Percentiles rank a stretch among this genome's conserved stretches.
Conservation (phyloP, 164 flowering plant genomes). For the Pachysandra terminalis region DNA sequence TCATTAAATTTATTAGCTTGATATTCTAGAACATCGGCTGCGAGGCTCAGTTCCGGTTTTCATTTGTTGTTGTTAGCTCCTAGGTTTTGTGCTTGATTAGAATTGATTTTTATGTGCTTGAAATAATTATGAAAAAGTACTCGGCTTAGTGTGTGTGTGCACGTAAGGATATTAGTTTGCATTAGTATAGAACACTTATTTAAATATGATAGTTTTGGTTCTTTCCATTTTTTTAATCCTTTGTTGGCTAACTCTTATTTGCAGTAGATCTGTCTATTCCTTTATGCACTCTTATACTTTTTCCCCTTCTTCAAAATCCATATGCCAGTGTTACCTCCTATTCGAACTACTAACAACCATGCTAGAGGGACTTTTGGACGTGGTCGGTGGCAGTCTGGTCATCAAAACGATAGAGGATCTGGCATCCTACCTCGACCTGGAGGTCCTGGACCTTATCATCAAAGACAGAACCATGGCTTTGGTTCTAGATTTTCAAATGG, state of each 20-base stretch:
- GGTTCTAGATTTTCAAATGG: conserved; percentile 45
- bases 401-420: conserved; percentile 69
- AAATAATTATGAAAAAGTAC: too few species aligned
- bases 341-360: conserved; percentile 46
- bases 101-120: too few species aligned
- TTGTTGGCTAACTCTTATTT: neutral
- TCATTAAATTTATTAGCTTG: too few species aligned
- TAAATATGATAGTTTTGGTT: neutral
- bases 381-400: conserved; percentile 65
- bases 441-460: conserved; percentile 75
- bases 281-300: conserved; percentile 2
- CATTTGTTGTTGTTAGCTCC: too few species aligned
- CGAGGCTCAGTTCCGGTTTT: too few species aligned
- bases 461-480: conserved; percentile 57
- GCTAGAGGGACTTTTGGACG: conserved; percentile 64
- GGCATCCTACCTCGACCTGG: conserved; percentile 89
- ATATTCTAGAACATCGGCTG: too few species aligned
- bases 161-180: neutral
- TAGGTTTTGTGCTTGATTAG: too few species aligned
- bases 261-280: neutral
- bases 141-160: too few species aligned
- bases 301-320: neutral
- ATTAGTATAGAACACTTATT: neutral
- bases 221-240: neutral
- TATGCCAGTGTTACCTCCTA: conserved; percentile 65